These are phyloP conservation scores for Cryptosporidium xiaoi DNA, from an alignment of 169 alveolate species.

Conservation along the genomic window DNA sequence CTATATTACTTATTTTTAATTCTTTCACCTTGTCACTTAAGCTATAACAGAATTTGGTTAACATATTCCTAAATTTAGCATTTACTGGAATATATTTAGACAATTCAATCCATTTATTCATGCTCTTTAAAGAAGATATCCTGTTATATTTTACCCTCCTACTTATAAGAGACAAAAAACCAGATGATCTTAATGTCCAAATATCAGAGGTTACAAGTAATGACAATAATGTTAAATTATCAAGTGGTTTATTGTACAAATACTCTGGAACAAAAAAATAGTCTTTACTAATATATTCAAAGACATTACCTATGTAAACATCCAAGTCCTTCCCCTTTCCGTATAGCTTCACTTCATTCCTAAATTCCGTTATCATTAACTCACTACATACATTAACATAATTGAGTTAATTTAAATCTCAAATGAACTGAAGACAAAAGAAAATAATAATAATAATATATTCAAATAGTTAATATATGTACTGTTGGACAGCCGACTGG, in stretches of 20 bases:
- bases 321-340: slow-evolving; percentile 11
- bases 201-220: slow-evolving; percentile 22
- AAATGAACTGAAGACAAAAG: background rate
- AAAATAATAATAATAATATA: background rate
- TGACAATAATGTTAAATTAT: slow-evolving; percentile 3
- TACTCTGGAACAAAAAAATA: slow-evolving; percentile 9
- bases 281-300: background rate
- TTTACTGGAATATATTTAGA: slow-evolving; percentile 28
- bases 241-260: background rate
- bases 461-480: background rate
- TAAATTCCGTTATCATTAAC: slow-evolving; percentile 2
- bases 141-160: background rate
- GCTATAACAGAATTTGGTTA: background rate
- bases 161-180: slow-evolving; percentile 22
- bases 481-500: slow-evolving; percentile 74
- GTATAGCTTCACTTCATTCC: background rate
- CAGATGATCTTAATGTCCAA: slow-evolving; percentile 68
- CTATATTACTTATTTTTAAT: no score
- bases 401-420: background rate
- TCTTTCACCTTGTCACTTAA: background rate
- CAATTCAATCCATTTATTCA: slow-evolving; percentile 21
- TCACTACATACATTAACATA: slow-evolving; percentile 3
- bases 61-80: background rate
- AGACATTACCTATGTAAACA: background rate
- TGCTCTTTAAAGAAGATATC: background rate